Conservation (phyloP, 495 filamentous ascomycete species). For the Hyaloscypha bicolor region DNA sequence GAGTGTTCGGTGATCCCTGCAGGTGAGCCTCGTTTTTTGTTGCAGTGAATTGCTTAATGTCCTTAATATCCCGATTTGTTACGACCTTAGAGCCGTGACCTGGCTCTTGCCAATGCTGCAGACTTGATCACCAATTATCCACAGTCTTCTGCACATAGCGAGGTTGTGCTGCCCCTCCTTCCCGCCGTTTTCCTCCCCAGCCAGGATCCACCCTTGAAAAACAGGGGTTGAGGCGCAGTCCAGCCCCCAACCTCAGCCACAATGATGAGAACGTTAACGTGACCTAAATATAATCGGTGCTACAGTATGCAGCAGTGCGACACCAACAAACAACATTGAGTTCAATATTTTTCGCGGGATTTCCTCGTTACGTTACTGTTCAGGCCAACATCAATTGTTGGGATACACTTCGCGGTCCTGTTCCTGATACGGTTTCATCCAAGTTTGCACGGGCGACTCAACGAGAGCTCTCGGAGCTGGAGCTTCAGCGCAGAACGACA, state of each 20-base stretch:
- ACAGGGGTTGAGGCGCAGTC: not conserved
- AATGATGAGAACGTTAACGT: not conserved
- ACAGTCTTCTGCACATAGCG: not conserved
- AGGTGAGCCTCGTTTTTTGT: not conserved
- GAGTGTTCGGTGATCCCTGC: not conserved
- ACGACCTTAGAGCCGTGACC: not conserved
- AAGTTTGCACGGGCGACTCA: not conserved
- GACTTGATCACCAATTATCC: not conserved
- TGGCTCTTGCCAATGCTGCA: not conserved
- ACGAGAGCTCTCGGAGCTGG: constrained; percentile 13
- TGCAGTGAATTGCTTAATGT: not conserved
- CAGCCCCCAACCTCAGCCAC: no score
- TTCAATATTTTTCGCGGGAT: not conserved
- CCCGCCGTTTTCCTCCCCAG: not conserved
- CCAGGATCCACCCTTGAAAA: not conserved
- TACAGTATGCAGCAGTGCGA: not conserved
- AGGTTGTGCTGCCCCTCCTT: not conserved
- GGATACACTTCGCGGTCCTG: not conserved
- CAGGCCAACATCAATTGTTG: not conserved
- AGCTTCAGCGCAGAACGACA: constrained; percentile 17
- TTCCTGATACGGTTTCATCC: not conserved
- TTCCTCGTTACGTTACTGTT: not conserved
- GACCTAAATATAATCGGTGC: not conserved
- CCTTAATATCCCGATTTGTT: not conserved
- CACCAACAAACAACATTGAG: not conserved